These are phyloP conservation scores for Kalanchoe fedtschenkoi DNA, from an alignment of 164 flowering plant species.

Conservation along the genomic window DNA sequence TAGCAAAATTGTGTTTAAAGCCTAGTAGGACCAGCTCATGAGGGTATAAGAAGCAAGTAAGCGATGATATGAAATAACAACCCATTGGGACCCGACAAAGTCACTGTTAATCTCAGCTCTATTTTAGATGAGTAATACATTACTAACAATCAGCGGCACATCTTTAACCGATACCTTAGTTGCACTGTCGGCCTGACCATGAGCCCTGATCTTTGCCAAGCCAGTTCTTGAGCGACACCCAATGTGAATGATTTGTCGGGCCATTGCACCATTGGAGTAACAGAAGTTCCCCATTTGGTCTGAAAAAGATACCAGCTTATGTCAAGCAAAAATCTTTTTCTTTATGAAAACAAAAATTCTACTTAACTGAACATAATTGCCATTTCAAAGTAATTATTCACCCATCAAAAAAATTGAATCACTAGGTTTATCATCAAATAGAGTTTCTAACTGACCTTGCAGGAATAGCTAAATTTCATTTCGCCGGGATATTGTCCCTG, in stretches of 20 bases:
- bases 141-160: neutral
- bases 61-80: too few species aligned
- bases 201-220: slow-evolving; percentile 91
- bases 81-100: neutral
- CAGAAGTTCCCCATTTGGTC: slow-evolving; percentile 87
- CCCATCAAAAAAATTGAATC: too few species aligned
- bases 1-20: too few species aligned
- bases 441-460: slow-evolving; percentile 48
- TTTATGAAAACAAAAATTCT: neutral
- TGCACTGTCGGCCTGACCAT: slow-evolving; percentile 78
- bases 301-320: slow-evolving; percentile 14
- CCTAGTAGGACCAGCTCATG: too few species aligned
- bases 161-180: slow-evolving; percentile 38
- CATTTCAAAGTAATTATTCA: neutral
- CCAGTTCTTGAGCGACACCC: slow-evolving; percentile 71
- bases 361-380: neutral
- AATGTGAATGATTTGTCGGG: slow-evolving; percentile 84
- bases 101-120: neutral
- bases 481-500: slow-evolving; percentile 97
- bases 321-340: neutral
- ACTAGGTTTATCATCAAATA: neutral
- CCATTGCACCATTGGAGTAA: slow-evolving; percentile 79
- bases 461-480: slow-evolving; percentile 73
- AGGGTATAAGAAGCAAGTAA: too few species aligned
- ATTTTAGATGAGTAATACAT: neutral